Evolutionary conservation across 2,329 filamentous ascomycete species (phyloP).

Genomic region (Talaromyces sp.): DNA sequence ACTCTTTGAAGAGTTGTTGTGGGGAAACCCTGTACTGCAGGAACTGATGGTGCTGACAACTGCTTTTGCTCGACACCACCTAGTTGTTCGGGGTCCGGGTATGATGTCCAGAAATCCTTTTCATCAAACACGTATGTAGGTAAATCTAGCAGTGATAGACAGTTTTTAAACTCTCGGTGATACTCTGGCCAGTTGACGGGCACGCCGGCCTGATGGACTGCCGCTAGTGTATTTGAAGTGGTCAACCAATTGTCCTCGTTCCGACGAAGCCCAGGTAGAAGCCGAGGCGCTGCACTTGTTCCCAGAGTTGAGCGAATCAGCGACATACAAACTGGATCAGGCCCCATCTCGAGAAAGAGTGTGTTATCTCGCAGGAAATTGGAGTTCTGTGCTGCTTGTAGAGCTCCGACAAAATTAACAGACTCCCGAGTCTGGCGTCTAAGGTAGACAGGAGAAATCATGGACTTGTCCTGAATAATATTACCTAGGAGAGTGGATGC

Average conservation of each 20-base stretch:
- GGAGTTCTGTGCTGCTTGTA: conserved; percentile 20
- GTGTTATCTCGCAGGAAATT: conserved; percentile 21
- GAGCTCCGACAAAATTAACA: conserved; percentile 41
- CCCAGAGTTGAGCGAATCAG: background rate
- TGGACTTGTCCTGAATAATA: conserved; percentile 30
- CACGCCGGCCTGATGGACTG: background rate
- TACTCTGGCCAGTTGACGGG: conserved; percentile 64
- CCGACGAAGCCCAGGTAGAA: background rate
- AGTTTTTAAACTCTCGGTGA: conserved; percentile 49
- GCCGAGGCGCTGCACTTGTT: background rate
- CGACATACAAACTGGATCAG: conserved; percentile 38
- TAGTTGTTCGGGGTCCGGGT: background rate
- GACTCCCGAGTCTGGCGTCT: conserved; percentile 36
- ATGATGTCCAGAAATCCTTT: conserved; percentile 23
- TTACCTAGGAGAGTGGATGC: conserved; percentile 43
- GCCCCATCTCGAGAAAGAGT: conserved; percentile 43
- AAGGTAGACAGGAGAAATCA: conserved; percentile 36
- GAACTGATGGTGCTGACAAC: background rate
- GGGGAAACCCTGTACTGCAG: background rate
- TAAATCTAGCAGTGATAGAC: conserved; percentile 16
- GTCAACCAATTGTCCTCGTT: background rate
- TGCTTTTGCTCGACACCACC: background rate
- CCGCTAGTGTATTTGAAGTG: background rate
- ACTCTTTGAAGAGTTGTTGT: background rate
- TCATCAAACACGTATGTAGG: conserved; percentile 21